Conservation (phyloP, 352 stramenopile genomes). For the Globisporangium polare region DNA sequence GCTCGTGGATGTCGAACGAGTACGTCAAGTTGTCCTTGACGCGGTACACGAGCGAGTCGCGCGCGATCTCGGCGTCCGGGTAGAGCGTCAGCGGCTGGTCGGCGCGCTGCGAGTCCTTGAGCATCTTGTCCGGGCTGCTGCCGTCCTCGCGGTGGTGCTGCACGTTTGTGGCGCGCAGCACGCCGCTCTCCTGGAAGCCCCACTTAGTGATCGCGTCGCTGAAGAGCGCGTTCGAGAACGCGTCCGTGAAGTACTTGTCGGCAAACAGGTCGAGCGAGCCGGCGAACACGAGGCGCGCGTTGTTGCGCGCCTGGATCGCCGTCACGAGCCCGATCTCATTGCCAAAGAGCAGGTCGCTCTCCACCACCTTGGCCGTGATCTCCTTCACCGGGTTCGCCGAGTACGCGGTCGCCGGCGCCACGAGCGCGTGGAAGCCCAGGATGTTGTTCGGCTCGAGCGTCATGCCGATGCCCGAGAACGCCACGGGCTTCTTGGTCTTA, state of each 20-base stretch:
- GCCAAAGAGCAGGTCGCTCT: conserved; percentile 64
- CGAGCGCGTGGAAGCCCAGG: conserved; percentile 74
- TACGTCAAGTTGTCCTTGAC: conserved; percentile 94
- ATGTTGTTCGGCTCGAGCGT: conserved; percentile 81
- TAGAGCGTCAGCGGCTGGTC: conserved; percentile 90
- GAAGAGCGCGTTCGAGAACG: conserved; percentile 78
- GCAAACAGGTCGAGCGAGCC: conserved; percentile 89
- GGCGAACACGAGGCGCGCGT: conserved; percentile 85
- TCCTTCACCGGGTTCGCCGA: conserved; percentile 75
- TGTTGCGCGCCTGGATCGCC: conserved; percentile 89
- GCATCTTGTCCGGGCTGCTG: conserved; percentile 79
- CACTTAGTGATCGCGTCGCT: conserved; percentile 72
- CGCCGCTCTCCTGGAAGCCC: conserved; percentile 85
- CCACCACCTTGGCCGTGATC: conserved; percentile 53
- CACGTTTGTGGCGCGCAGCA: conserved; percentile 86
- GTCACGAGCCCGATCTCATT: conserved; percentile 80
- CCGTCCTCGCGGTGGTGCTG: conserved; percentile 84
- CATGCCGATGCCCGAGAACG: conserved; percentile 81
- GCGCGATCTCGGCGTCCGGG: conserved; percentile 68
- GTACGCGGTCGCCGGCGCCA: conserved; percentile 77
- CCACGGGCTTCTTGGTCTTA: conserved; percentile 57
- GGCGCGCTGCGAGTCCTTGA: conserved; percentile 81
- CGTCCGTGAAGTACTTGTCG: conserved; percentile 74
- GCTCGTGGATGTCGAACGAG: conserved; percentile 88
- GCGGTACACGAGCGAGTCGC: conserved; percentile 82